These are phyloP conservation scores for Colletotrichum viniferum DNA, from an alignment of 2,329 filamentous ascomycete species.

Conservation along the genomic window DNA sequence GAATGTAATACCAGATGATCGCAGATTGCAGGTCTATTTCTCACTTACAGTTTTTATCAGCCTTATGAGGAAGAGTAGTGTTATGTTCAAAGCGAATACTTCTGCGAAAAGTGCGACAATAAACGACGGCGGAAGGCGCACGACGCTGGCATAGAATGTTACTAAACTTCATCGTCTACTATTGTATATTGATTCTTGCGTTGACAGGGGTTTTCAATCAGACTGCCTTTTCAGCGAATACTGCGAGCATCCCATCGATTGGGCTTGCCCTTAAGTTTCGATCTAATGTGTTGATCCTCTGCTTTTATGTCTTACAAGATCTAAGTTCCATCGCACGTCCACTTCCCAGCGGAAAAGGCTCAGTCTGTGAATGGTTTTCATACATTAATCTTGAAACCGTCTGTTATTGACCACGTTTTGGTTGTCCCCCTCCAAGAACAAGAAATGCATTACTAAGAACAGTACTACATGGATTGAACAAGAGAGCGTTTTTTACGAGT, in stretches of 20 bases:
- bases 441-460: background rate
- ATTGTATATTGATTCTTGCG: too few relatives aligned
- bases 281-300: too few relatives aligned
- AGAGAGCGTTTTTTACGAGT: background rate
- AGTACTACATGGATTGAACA: background rate
- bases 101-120: too few relatives aligned
- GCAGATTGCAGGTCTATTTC: too few relatives aligned
- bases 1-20: too few relatives aligned
- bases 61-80: too few relatives aligned
- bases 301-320: background rate
- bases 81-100: too few relatives aligned
- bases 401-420: fast-evolving
- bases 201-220: too few relatives aligned
- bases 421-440: background rate
- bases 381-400: background rate
- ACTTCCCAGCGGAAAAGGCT: background rate
- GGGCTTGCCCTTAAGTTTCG: background rate
- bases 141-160: too few relatives aligned
- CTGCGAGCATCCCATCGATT: background rate
- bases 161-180: too few relatives aligned
- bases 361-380: background rate
- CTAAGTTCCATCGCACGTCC: background rate
- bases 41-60: too few relatives aligned
- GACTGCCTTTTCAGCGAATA: background rate
- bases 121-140: background rate